Evolutionary conservation across 2,329 filamentous ascomycete genomes (phyloP), one percentile per base, ranked within the genome.

Genomic region (Fusarium longipes): DNA sequence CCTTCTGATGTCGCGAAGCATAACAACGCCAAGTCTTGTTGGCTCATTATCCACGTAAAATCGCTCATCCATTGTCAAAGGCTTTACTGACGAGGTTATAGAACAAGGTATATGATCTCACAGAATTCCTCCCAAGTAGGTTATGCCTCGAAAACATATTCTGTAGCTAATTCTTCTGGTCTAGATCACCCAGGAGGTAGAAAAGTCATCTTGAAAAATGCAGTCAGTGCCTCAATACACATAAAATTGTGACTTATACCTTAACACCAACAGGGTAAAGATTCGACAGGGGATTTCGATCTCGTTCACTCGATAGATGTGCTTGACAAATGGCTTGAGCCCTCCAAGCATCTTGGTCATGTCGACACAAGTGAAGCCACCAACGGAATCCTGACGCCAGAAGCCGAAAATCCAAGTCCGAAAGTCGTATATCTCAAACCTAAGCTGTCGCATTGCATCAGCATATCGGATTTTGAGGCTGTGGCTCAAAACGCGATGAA

Each of bases 181-280:
- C 15, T 4, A 65, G 63, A 44, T 6, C 56, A 65, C 1, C 63
- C 63, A 1, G 63, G 63, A 17, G 62, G 63, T 14, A 45, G 33
- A 12, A 65, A 47, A 25, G 63, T 65, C 29, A 66, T 66, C 29
- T n/a, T 65, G 25, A 61, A 50, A 35, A 66, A 66, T 44, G 63
- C 63, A 9, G 56, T 56, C 25, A 3, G 49, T n/a, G 22, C 8
- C 22, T 1, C 4, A 3, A 11, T 6, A 1, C 6, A n/a, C 17
- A 8, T 3, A 9, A 6, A 1, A n/a, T 4, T 2, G 12, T 2
- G 18, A 17, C 8, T 5, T 24, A 35, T 15, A 22, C 17, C n/a
- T n/a, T 36, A 3, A 36, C 18, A 2, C 4, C 6, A 0, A 8
- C 6, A 66, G 62, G 62, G 63, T 17, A 66, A 43, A 44, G 57